Evolutionary conservation across 2,329 filamentous ascomycete species (phyloP).

Genomic region (Cercospora sp.): DNA sequence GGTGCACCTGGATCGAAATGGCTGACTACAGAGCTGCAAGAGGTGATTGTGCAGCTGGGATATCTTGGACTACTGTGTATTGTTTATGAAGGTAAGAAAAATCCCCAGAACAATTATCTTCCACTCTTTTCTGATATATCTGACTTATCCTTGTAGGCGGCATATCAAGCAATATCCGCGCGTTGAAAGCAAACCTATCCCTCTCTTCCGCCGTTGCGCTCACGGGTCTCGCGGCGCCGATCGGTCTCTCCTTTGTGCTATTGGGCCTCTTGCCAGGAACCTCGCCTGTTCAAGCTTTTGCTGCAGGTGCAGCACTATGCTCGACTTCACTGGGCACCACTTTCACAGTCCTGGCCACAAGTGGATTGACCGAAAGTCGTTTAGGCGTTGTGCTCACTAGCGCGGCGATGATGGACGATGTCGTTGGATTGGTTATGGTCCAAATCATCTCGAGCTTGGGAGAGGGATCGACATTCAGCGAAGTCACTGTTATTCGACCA

Average conservation of each 20-base stretch:
- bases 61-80: slow-evolving; percentile 72
- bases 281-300: slow-evolving; percentile 63
- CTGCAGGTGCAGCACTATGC: slow-evolving; percentile 70
- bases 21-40: slow-evolving; percentile 56
- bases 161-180: slow-evolving; percentile 55
- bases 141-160: slow-evolving; percentile 56
- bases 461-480: slow-evolving; percentile 39
- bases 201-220: slow-evolving; percentile 64
- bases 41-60: slow-evolving; percentile 63
- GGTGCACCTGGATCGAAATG: slow-evolving; percentile 65
- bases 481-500: slow-evolving; percentile 51
- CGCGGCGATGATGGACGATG: slow-evolving; percentile 80
- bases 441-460: slow-evolving; percentile 70
- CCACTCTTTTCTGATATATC: too few relatives aligned
- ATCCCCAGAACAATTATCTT: too few relatives aligned
- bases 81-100: slow-evolving; percentile 68
- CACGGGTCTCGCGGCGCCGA: slow-evolving; percentile 64
- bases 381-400: slow-evolving; percentile 65
- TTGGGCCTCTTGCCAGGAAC: slow-evolving; percentile 50
- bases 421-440: slow-evolving; percentile 74
- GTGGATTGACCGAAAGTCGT: slow-evolving; percentile 55
- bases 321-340: slow-evolving; percentile 74
- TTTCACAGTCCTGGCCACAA: slow-evolving; percentile 64
- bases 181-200: slow-evolving; percentile 59
- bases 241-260: slow-evolving; percentile 65